These are phyloP conservation scores for Taphrina populina DNA, from an alignment of 1,139 yeast species.

Conservation along the genomic window DNA sequence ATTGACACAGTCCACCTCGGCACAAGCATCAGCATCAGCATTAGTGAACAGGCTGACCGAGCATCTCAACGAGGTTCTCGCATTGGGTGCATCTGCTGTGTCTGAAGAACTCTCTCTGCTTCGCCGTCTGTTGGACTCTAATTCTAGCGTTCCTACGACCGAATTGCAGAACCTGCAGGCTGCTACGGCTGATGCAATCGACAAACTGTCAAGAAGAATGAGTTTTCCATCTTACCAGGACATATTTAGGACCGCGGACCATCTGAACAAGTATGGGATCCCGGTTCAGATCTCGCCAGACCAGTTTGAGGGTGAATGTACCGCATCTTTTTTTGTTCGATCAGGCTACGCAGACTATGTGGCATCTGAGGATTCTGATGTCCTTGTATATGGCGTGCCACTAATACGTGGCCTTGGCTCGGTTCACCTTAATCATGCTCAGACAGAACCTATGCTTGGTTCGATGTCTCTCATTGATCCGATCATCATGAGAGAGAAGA, in stretches of 20 bases:
- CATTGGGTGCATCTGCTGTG: background rate
- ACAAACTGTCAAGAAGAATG: constrained; percentile 17
- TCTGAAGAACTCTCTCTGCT: background rate
- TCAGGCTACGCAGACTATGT: constrained; percentile 24
- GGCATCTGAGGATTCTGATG: constrained; percentile 35
- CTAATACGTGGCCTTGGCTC: constrained; percentile 34
- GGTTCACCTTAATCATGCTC: background rate
- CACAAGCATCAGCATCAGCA: no score
- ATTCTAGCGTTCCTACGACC: background rate
- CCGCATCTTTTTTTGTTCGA: constrained; percentile 21
- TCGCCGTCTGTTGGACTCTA: background rate
- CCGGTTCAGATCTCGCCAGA: constrained; percentile 21
- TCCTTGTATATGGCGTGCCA: constrained; percentile 33
- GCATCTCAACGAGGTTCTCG: background rate
- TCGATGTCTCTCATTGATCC: constrained; percentile 8
- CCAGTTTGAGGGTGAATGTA: constrained; percentile 27
- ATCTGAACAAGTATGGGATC: constrained; percentile 10
- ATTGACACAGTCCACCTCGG: no score
- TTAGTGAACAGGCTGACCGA: background rate
- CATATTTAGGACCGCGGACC: background rate
- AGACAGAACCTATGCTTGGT: background rate
- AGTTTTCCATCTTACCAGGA: background rate
- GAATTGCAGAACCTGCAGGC: constrained; percentile 3
- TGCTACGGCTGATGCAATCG: constrained; percentile 5
- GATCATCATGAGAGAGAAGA: background rate